Evolutionary conservation across 768 basidiomycete genomes (phyloP), one percentile per base, ranked within the genome.

Genomic region (Grammothele lineata): DNA sequence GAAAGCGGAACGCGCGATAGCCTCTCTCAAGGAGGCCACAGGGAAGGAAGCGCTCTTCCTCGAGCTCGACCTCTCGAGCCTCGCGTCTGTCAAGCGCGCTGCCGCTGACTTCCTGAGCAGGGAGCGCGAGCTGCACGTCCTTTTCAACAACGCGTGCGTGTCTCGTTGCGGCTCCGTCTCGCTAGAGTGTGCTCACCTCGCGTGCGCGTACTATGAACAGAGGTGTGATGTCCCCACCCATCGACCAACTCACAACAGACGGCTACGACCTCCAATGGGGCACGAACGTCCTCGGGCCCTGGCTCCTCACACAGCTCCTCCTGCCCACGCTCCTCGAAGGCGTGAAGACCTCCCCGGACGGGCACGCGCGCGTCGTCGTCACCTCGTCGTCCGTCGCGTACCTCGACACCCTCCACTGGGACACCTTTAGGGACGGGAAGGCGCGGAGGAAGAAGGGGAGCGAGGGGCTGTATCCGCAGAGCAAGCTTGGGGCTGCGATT

Each of bases 181-280:
- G 12, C 17, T 7, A 6, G 6, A 8, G 15, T 36, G 7, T 14
- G 12, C 18, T 8, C 17, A n/a, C 8, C 35, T 17, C n/a, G 6
- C 18, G n/a, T 36, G 9, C 8, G 6, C 22, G 2, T 23, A 3
- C 30, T 14, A 24, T 24, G 23, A n/a, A 10, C 38, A 81, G 77
- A 1, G 81, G 79, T 0, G 68, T 80, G 17, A 77, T 79, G 76
- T 45, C 51, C 68, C 9, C 51, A 10, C 74, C 76, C 0, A 43
- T 67, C 2, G 68, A 72, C 21, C 46, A 51, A 21, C 27, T 70
- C 14, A 81, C 76, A 0, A 59, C 49, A 11, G 69, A 76, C 21
- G 76, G 76, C 4, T 79, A 74, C 47, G 80, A 81, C 56, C 54
- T 76, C 17, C 74, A 77, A 43, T 82, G 77, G 41, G 80, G 76